phyloP scores from a whole-genome alignment of 1,284 basidiomycete species.

The Singerocomus inundabilis region DNA sequence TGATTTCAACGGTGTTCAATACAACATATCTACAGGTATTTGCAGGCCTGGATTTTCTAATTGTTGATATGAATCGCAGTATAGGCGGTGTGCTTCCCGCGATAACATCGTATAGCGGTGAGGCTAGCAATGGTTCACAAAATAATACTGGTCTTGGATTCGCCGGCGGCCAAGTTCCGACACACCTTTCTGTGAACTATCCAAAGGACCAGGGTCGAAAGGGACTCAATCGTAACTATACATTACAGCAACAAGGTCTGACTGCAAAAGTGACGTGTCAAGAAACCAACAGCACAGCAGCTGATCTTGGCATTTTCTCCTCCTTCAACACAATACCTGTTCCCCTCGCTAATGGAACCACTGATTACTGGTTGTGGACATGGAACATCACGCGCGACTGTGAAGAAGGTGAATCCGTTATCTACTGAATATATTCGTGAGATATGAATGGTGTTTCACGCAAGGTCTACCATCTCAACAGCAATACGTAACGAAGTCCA shows the following conservation, averaged over 20 bases:
- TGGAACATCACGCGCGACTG: constrained; percentile 13
- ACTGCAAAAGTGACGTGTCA: constrained; percentile 16
- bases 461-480: constrained; percentile 11
- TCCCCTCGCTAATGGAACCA: constrained; percentile 2
- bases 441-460: background rate
- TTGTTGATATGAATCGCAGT: background rate
- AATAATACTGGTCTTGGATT: constrained; percentile 11
- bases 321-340: constrained; percentile 5
- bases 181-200: constrained; percentile 1
- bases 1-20: constrained; percentile 20
- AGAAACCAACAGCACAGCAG: background rate
- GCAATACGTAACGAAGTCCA: constrained; percentile 14
- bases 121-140: background rate
- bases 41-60: background rate
- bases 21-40: constrained; percentile 19
- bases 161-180: constrained; percentile 7
- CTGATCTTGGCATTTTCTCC: background rate
- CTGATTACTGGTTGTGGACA: constrained; percentile 9
- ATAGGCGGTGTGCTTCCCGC: constrained; percentile 19
- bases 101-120: constrained; percentile 1
- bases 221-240: background rate
- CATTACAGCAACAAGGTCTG: constrained; percentile 15
- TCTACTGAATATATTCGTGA: background rate
- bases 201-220: no score
- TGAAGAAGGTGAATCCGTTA: background rate